Base-by-base conservation (phyloP, 768 basidiomycete species). In the Sarcomyxa edulis region DNA sequence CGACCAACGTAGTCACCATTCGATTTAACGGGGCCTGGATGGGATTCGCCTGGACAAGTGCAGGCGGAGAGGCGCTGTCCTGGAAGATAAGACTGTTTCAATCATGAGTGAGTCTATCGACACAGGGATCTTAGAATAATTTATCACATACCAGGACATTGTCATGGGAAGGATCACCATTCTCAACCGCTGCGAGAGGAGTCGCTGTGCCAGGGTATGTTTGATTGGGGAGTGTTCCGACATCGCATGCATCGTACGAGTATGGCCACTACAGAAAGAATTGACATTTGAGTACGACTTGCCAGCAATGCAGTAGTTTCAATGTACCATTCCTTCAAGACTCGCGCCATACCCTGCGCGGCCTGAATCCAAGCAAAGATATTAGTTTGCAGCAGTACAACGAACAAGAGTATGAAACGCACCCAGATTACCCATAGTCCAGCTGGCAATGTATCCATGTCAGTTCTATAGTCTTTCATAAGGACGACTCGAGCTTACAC, bases 191-290 rank as follows among this genome's bases (percentile, higher is more conserved):
- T 12, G 69, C 68, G 3, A 63, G 42, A 8, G 83, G 83, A 9
- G 21, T 71, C 12, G 32, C 36, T 3, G 55, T 55, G 9, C 76
- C 84, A 34, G 81, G 75, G 46, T 76, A 57, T 9, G 82, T 75
- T 58, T 94, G 92, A 57, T 90, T 90, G 7, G 74, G 65, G 1
- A 84, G 62, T 2, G 88, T 90, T 4, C 89, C 89, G 10, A 86
- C 72, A 53, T 91, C 88, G 55, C 89, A 90, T 4, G 76, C 54
- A 43, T 83, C 78, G 48, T 83, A 83, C 5, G 70, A 71, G 51
- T 80, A 83, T 19, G 81, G 82, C 78, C 79, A 82, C 76, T 48
- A 48, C 1, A 32, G 18, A 42, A n/a, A 23, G 23, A 34, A 19
- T 14, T 30, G 11, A 24, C 20, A n/a, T 19, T 6, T 18, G n/a